Evolutionary conservation across 2,329 filamentous ascomycete species (phyloP), one percentile per base, ranked within the genome.

Genomic region (Beauveria medogensis): DNA sequence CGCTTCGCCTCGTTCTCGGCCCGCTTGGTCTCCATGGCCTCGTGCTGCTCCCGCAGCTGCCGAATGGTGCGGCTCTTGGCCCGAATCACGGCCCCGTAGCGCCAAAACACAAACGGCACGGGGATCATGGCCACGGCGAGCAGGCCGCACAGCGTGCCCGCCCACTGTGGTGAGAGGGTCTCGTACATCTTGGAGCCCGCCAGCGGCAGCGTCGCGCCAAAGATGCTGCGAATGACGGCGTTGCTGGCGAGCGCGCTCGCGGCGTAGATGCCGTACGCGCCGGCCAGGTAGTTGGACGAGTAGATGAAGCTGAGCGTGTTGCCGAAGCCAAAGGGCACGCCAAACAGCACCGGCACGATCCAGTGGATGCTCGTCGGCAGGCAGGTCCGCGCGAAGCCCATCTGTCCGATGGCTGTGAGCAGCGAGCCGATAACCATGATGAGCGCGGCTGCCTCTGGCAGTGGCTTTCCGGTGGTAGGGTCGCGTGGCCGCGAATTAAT

Each of bases 341-440:
- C 90, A 1, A 90, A 90, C 0, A 90, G 77, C 54, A 95, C 87
- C 1, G 90, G 88, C 22, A 85, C 79, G n/a, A 91, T 85, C 88
- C 90, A 95, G 70, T 91, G 92, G 37, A 95, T 90, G 5, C 83
- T 82, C 0, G 74, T 76, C 0, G 92, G 92, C 0, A 91, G 83
- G 63, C 87, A 92, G 0, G 92, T 96, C 91, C 91, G 96, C 0
- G 90, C 85, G 69, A 97, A 97, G 72, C 87, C 88, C 26, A 97
- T 82, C 72, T 96, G 88, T 18, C 92, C 92, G 3, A 90, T 72
- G 0, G 91, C 89, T 0, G 89, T 85, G 1, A 91, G 76, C 1
- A 95, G 71, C 0, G 90, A 84, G 3, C 89, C 90, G 28, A 96
- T 83, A 66, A 87, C 90, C 68, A 96, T 89, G 61, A 94, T 82